Evolutionary conservation across 495 filamentous ascomycete species (phyloP).

Genomic region (Penicillium mononematosum): DNA sequence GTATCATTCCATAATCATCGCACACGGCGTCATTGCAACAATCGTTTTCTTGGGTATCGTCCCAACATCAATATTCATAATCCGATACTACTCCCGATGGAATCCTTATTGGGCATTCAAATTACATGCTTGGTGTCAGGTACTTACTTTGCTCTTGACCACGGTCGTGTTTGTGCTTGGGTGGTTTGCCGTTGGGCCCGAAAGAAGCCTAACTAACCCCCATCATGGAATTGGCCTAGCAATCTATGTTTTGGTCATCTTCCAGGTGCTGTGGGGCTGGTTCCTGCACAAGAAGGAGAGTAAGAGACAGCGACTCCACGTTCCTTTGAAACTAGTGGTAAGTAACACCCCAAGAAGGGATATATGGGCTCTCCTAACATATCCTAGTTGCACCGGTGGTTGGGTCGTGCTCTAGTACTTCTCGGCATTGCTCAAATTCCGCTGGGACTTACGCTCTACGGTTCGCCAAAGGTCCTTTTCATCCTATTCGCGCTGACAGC

Average conservation of each 20-base stretch:
- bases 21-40: constrained; percentile 81
- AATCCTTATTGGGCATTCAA: constrained; percentile 67
- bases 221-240: constrained; percentile 93
- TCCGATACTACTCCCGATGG: constrained; percentile 67
- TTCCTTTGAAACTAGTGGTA: constrained; percentile 73
- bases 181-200: constrained; percentile 39
- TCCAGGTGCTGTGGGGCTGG: constrained; percentile 77
- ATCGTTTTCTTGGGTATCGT: constrained; percentile 86
- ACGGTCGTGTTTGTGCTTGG: constrained; percentile 33
- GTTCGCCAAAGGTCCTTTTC: constrained; percentile 80
- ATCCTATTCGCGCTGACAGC: constrained; percentile 78
- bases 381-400: constrained; percentile 73
- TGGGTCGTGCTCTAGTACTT: constrained; percentile 71
- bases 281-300: constrained; percentile 63
- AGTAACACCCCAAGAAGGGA: background rate
- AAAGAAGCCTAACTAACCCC: constrained; percentile 81
- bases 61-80: constrained; percentile 71
- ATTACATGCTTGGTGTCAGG: constrained; percentile 81
- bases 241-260: constrained; percentile 78
- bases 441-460: constrained; percentile 87
- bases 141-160: constrained; percentile 56
- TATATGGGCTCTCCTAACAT: background rate
- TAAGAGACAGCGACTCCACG: constrained; percentile 52
- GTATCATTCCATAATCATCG: constrained; percentile 77
- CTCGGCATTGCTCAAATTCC: constrained; percentile 86